Conservation (phyloP, 2,329 filamentous ascomycete species). For the Trichoderma simmonsii region DNA sequence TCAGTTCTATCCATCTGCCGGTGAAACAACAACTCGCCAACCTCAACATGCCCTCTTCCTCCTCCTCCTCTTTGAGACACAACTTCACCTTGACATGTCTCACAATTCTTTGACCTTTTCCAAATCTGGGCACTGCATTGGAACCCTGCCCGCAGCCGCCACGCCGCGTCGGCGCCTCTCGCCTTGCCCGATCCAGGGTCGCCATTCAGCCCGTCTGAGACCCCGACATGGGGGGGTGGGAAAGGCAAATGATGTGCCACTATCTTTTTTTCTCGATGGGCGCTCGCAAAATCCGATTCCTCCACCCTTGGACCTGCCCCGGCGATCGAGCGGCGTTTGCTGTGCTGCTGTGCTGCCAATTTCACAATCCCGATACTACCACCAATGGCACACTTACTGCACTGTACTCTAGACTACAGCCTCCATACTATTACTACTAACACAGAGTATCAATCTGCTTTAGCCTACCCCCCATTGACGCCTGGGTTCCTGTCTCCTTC, state of each 20-base stretch:
- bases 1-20: background rate
- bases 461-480: background rate
- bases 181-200: conserved; percentile 9
- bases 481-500: background rate
- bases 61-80: background rate
- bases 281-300: conserved; percentile 11
- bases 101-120: background rate
- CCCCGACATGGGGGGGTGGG: background rate
- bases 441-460: no score
- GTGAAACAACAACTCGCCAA: background rate
- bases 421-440: background rate
- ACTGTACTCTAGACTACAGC: background rate
- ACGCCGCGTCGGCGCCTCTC: background rate
- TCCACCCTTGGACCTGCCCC: background rate
- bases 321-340: background rate
- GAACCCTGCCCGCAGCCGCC: background rate
- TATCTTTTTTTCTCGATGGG: conserved; percentile 8
- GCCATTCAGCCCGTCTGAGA: background rate
- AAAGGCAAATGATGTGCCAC: background rate
- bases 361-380: background rate
- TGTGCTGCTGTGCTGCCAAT: background rate
- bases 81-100: background rate
- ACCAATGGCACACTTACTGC: no score
- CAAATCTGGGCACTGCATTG: background rate
- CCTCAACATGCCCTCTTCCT: background rate